phyloP scores from a whole-genome alignment of 2,329 filamentous ascomycete genomes.

The Chrysoporthe deuterocubensis region DNA sequence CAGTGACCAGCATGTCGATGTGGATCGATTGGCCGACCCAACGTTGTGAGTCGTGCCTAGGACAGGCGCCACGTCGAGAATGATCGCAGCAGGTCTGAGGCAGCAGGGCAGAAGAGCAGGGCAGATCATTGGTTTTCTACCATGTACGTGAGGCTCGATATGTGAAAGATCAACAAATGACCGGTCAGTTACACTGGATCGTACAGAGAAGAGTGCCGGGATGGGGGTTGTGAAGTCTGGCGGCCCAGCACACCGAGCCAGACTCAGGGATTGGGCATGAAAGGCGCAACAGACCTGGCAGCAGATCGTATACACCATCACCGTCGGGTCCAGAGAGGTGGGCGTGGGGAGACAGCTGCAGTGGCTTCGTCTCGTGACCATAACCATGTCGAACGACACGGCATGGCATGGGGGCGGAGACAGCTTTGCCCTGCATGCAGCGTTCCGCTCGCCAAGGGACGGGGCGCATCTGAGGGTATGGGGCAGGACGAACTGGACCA shows the following conservation, averaged over 20 bases:
- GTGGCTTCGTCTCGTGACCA: background rate
- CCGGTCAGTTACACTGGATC: slow-evolving; percentile 13
- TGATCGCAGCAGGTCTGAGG: slow-evolving; percentile 27
- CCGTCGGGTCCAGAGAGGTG: background rate
- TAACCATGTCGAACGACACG: slow-evolving; percentile 7
- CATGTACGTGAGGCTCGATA: slow-evolving; percentile 12
- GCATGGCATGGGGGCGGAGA: background rate
- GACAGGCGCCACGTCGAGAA: slow-evolving; percentile 46
- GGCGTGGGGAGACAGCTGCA: background rate
- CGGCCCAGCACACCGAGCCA: slow-evolving; percentile 23
- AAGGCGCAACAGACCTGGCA: slow-evolving; percentile 13
- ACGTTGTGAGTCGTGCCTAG: slow-evolving; percentile 28
- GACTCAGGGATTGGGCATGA: background rate
- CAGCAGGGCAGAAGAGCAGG: slow-evolving; percentile 31
- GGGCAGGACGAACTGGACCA: slow-evolving; percentile 6
- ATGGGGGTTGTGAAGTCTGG: slow-evolving; percentile 14
- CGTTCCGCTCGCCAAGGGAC: slow-evolving; percentile 19
- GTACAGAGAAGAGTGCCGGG: slow-evolving; percentile 14
- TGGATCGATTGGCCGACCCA: slow-evolving; percentile 39
- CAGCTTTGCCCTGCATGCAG: slow-evolving; percentile 9
- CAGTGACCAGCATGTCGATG: slow-evolving; percentile 42
- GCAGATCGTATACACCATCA: slow-evolving; percentile 1
- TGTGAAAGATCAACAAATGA: slow-evolving; percentile 11
- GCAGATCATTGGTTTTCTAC: slow-evolving; percentile 24
- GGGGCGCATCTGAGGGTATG: slow-evolving; percentile 8